Evolutionary conservation across 2,329 filamentous ascomycete genomes (phyloP).

Genomic region (Botrytis squamosa): DNA sequence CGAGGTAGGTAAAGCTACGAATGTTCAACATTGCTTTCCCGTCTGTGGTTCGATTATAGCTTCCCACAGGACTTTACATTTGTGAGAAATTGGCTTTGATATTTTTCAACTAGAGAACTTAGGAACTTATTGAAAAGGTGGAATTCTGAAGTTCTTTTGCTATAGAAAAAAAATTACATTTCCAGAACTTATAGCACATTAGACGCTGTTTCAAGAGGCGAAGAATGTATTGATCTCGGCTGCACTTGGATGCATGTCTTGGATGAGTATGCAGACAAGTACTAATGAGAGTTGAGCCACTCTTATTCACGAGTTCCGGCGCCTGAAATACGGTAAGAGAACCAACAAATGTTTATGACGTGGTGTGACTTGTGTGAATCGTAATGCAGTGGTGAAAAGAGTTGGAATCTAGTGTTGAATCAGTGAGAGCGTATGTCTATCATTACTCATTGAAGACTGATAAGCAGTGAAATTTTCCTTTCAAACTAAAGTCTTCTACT

Average conservation of each 20-base stretch:
- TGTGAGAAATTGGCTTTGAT: too few relatives aligned
- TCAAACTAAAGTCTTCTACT: background rate
- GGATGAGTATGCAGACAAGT: background rate
- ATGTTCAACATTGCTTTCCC: too few relatives aligned
- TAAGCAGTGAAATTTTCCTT: fast-evolving
- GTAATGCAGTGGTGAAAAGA: background rate
- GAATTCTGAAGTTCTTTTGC: too few relatives aligned
- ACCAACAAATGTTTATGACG: background rate
- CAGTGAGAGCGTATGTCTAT: background rate
- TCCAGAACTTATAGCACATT: background rate
- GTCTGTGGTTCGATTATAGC: too few relatives aligned
- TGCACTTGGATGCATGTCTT: background rate
- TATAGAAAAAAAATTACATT: too few relatives aligned
- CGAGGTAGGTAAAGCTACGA: too few relatives aligned
- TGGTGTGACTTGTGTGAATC: background rate
- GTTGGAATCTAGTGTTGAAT: background rate
- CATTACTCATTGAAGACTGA: background rate
- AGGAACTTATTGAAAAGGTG: too few relatives aligned
- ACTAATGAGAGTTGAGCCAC: background rate
- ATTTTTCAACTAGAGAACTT: too few relatives aligned
- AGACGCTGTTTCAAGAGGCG: background rate
- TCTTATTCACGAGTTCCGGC: background rate
- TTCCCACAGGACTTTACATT: too few relatives aligned
- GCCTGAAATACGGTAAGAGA: background rate
- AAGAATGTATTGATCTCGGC: background rate